A percentile compares a stretch with the other conserved stretches of the same genome.
phyloP scores from a whole-genome alignment of 176 grass and related monocot genomes.

The Dendrocalamus sinicus region DNA sequence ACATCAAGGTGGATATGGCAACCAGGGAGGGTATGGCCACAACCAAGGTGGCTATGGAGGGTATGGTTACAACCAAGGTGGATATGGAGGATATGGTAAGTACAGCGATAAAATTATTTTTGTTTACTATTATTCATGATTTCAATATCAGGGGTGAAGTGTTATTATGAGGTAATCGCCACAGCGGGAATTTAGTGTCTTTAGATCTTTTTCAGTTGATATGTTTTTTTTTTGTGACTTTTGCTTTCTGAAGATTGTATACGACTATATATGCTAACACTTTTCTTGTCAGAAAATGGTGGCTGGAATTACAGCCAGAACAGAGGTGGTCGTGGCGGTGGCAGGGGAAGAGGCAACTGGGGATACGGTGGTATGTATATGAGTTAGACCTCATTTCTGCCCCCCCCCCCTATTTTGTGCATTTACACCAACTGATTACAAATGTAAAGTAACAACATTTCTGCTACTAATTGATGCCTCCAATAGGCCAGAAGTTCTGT shows the following conservation, averaged over 20 bases:
- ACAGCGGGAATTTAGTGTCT: neutral
- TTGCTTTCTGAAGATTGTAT: neutral
- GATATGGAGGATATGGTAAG: constrained; percentile 74
- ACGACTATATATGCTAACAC: neutral
- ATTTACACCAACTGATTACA: neutral
- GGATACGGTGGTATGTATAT: constrained; percentile 72
- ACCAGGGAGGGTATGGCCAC: constrained; percentile 69
- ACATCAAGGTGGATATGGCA: constrained; percentile 58
- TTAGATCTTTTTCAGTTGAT: constrained; percentile 26
- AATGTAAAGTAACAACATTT: neutral
- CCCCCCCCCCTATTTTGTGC: neutral
- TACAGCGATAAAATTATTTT: constrained; percentile 14
- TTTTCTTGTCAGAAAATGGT: constrained; percentile 68
- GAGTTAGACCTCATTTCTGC: neutral
- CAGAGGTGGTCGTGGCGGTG: constrained; percentile 59
- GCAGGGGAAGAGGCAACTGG: constrained; percentile 75
- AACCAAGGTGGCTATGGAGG: constrained; percentile 75
- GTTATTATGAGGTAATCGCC: neutral
- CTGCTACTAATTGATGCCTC: neutral
- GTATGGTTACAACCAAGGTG: constrained; percentile 84
- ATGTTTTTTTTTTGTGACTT: neutral
- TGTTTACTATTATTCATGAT: constrained; percentile 22
- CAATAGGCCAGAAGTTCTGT: neutral
- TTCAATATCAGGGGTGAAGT: neutral
- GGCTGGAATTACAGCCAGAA: constrained; percentile 72